Conservation (phyloP, 148 eudicot genomes). For the Hydrangea macrophylla region DNA sequence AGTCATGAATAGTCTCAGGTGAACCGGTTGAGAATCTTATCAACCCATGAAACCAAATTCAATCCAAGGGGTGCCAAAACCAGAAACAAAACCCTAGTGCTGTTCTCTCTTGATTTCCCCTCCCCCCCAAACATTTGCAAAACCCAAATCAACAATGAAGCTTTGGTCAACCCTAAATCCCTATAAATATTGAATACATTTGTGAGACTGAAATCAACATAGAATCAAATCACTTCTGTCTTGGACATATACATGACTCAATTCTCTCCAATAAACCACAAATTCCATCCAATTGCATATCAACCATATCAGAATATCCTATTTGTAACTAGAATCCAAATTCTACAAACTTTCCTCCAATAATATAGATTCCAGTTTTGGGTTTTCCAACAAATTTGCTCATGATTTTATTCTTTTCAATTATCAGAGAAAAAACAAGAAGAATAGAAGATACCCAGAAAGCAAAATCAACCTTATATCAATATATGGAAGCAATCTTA, state of each 20-base stretch:
- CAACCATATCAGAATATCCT: background rate
- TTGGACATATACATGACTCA: background rate
- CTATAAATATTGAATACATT: background rate
- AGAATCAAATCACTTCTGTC: background rate
- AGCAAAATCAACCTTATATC: conserved; percentile 14
- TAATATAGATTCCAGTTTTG: background rate
- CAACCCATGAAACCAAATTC: background rate
- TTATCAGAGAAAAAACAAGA: conserved; percentile 18
- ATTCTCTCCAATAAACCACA: background rate
- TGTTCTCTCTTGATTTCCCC: conserved; percentile 6
- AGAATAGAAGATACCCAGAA: conserved; percentile 27
- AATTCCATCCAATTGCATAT: conserved; percentile 7
- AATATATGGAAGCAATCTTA: background rate
- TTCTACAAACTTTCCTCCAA: background rate
- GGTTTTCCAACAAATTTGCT: conserved; percentile 3
- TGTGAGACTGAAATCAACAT: background rate
- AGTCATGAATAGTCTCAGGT: background rate
- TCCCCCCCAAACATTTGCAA: background rate
- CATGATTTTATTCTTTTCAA: background rate
- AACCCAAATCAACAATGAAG: background rate
- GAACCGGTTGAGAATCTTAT: conserved; percentile 5
- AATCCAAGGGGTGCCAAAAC: background rate
- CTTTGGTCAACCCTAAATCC: conserved; percentile 4
- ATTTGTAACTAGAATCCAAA: background rate
- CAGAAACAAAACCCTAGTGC: conserved; percentile 2